A percentile compares a stretch with the other conserved stretches of the same genome.
Conservation (phyloP, 2,329 filamentous ascomycete genomes). For the Phaeosphaeria sp. region DNA sequence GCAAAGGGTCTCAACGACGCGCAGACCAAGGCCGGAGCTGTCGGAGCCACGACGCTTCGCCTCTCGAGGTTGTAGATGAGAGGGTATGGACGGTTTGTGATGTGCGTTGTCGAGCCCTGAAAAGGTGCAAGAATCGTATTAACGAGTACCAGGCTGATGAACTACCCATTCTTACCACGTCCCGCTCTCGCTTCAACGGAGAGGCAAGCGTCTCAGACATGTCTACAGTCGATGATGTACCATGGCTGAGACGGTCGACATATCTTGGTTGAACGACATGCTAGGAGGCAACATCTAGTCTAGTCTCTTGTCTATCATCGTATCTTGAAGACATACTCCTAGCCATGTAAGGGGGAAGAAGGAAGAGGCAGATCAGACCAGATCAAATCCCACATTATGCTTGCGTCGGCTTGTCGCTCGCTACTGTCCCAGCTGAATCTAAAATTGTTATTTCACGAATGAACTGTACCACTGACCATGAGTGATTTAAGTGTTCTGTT, state of each 20-base stretch:
- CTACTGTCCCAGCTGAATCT: slow-evolving; percentile 35
- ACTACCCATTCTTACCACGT: slow-evolving; percentile 46
- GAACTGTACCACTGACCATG: background rate
- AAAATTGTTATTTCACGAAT: slow-evolving; percentile 19
- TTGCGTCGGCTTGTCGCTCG: slow-evolving; percentile 38
- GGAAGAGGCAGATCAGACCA: slow-evolving; percentile 31
- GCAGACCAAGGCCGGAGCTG: slow-evolving; percentile 36
- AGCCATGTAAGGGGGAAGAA: background rate
- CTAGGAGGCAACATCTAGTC: background rate
- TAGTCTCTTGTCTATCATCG: no score
- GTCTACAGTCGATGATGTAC: background rate
- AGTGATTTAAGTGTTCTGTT: no score
- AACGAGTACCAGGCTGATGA: slow-evolving; percentile 36
- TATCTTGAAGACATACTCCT: background rate
- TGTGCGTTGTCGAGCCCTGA: slow-evolving; percentile 23
- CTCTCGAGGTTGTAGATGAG: slow-evolving; percentile 51
- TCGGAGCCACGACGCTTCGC: slow-evolving; percentile 42
- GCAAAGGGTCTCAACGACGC: slow-evolving; percentile 42
- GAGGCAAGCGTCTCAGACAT: slow-evolving; percentile 34
- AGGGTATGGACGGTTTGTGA: slow-evolving; percentile 47
- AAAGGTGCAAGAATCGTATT: background rate
- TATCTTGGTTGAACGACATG: background rate
- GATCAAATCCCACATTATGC: slow-evolving; percentile 4
- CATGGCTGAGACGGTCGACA: background rate
- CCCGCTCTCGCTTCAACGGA: slow-evolving; percentile 45